Conservation (phyloP, 2,329 filamentous ascomycete species). For the Claviceps capensis region DNA sequence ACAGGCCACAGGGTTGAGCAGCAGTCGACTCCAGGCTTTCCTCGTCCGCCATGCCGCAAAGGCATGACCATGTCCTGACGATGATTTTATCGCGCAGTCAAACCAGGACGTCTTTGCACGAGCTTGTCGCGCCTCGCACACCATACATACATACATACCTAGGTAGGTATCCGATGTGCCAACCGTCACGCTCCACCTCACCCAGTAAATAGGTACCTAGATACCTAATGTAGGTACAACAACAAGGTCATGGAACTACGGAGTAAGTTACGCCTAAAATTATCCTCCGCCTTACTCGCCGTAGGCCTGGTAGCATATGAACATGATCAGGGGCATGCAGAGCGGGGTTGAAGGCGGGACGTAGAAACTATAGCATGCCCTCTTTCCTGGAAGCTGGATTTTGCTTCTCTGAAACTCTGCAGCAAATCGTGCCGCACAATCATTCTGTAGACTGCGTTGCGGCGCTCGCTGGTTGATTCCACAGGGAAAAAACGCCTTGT, state of each 20-base stretch:
- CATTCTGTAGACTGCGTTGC: neutral
- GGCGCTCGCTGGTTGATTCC: neutral
- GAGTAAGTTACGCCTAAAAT: too few species aligned
- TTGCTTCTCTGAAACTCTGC: neutral
- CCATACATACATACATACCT: too few species aligned
- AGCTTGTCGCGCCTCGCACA: conserved; percentile 32
- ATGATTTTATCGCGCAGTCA: conserved; percentile 25
- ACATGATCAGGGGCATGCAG: conserved; percentile 35
- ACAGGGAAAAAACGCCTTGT: conserved; percentile 10
- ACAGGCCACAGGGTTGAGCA: conserved; percentile 7
- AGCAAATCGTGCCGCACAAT: neutral
- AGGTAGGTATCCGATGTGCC: conserved; percentile 23
- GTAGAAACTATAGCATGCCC: conserved; percentile 12
- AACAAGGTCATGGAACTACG: too few species aligned
- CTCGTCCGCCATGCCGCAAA: conserved; percentile 31
- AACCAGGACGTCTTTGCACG: conserved; percentile 41
- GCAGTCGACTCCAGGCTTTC: conserved; percentile 12
- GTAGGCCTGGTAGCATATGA: conserved; percentile 34
- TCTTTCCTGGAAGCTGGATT: neutral
- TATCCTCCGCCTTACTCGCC: conserved; percentile 35
- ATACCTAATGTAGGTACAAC: too few species aligned
- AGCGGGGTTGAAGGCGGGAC: conserved; percentile 45
- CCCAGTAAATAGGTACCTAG: conserved; percentile 24
- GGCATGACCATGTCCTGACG: conserved; percentile 13
- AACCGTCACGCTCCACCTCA: conserved; percentile 27